Conservation (phyloP, 768 basidiomycete species). For the Kwoniella mangroviensis region DNA sequence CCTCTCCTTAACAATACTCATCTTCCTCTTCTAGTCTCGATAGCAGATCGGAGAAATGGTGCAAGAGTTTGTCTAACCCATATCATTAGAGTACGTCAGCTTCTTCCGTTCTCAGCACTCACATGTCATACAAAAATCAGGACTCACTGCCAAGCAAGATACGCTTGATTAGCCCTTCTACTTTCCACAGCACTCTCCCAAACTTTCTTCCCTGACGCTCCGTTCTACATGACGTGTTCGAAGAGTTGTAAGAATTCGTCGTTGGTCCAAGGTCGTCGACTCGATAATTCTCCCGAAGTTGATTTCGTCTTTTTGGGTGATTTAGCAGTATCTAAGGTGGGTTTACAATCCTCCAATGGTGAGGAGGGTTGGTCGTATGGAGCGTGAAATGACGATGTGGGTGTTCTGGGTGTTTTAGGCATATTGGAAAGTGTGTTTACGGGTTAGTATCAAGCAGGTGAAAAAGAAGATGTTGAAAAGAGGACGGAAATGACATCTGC, state of each 20-base stretch:
- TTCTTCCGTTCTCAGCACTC: neutral
- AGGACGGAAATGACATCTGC: neutral
- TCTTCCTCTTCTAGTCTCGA: constrained; percentile 8
- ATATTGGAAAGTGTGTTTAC: neutral
- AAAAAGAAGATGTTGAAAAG: neutral
- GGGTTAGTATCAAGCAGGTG: neutral
- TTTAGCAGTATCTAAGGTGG: neutral
- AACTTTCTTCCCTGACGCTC: neutral
- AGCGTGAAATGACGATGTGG: neutral
- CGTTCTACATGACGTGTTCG: constrained; percentile 22
- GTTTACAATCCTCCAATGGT: neutral
- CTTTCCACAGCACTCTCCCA: constrained; percentile 23
- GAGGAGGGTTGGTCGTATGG: neutral
- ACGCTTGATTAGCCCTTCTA: constrained; percentile 25
- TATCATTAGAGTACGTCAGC: neutral
- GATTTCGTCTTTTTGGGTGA: neutral
- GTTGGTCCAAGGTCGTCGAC: constrained; percentile 14
- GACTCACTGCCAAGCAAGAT: constrained; percentile 27
- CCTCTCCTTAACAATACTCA: neutral
- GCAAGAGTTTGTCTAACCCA: constrained; percentile 1
- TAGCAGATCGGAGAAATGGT: constrained; percentile 1
- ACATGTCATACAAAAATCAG: too few species aligned
- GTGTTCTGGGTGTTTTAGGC: neutral
- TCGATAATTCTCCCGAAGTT: neutral
- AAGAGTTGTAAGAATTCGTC: constrained; percentile 24